Percentiles rank a stretch among this genome's conserved stretches.
Conservation (phyloP, 495 filamentous ascomycete species). For the Wilcoxina mikolae region DNA sequence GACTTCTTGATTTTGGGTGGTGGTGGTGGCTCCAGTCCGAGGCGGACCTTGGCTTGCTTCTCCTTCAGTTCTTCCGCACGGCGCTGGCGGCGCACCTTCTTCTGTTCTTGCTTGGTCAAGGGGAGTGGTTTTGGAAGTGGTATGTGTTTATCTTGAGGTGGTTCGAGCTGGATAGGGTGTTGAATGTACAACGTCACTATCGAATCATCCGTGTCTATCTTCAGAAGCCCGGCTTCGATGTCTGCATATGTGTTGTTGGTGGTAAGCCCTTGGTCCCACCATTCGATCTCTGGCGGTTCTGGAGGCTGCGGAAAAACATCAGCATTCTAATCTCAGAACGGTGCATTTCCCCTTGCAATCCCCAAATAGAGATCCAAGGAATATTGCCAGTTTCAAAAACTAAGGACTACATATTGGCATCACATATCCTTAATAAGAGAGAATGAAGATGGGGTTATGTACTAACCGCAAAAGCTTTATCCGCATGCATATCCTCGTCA, state of each 20-base stretch:
- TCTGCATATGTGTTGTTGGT: conserved; percentile 56
- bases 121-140: conserved; percentile 79
- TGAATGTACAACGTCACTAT: conserved; percentile 84
- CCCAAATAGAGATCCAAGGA: not conserved
- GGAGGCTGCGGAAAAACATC: conserved; percentile 30
- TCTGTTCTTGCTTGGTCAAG: conserved; percentile 77
- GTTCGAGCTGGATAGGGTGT: conserved; percentile 81
- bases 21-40: conserved; percentile 76
- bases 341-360: not conserved
- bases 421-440: not conserved
- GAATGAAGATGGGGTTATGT: not conserved
- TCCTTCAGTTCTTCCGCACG: conserved; percentile 88
- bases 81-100: conserved; percentile 77
- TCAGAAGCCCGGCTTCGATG: conserved; percentile 48
- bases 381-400: not conserved
- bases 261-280: conserved; percentile 91
- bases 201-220: conserved; percentile 61
- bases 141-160: conserved; percentile 71
- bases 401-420: conserved; percentile 5
- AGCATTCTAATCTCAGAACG: not conserved
- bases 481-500: conserved; percentile 77
- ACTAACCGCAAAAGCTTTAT: conserved; percentile 67
- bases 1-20: conserved; percentile 89
- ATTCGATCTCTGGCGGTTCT: conserved; percentile 76
- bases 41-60: conserved; percentile 83